Conservation (phyloP, 129 eudicot species). For the Flaveria linearis region DNA sequence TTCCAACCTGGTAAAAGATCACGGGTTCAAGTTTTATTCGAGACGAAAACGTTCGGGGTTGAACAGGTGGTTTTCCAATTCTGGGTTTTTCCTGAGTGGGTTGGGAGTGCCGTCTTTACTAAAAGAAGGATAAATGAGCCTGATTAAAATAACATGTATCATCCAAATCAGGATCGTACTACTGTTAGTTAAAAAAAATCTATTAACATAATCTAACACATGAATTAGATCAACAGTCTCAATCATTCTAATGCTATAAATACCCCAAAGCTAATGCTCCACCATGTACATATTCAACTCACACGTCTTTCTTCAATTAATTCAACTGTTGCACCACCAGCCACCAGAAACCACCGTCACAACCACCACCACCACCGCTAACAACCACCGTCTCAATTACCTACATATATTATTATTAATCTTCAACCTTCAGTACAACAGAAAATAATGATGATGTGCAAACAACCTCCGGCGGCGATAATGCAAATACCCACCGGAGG, state of each 20-base stretch:
- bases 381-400: not conserved
- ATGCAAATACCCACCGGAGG: constrained; percentile 46
- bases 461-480: constrained; percentile 31
- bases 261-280: constrained; percentile 26
- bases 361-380: not conserved
- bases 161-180: no score
- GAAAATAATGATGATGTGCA: constrained; percentile 53
- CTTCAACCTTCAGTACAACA: not conserved
- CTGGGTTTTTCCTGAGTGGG: no score
- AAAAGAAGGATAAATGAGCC: no score
- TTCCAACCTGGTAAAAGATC: no score
- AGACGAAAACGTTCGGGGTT: no score
- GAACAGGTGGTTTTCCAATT: no score
- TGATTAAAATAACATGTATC: no score
- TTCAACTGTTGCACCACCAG: constrained; percentile 10
- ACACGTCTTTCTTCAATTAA: not conserved
- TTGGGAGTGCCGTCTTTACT: no score
- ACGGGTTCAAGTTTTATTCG: no score
- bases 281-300: constrained; percentile 27
- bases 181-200: no score
- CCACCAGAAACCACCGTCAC: not conserved
- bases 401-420: not conserved
- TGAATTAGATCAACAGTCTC: not conserved
- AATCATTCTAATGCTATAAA: constrained; percentile 28
- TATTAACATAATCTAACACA: no score